Conservation (phyloP, 495 filamentous ascomycete species). For the Astrocystis sublimbata region DNA sequence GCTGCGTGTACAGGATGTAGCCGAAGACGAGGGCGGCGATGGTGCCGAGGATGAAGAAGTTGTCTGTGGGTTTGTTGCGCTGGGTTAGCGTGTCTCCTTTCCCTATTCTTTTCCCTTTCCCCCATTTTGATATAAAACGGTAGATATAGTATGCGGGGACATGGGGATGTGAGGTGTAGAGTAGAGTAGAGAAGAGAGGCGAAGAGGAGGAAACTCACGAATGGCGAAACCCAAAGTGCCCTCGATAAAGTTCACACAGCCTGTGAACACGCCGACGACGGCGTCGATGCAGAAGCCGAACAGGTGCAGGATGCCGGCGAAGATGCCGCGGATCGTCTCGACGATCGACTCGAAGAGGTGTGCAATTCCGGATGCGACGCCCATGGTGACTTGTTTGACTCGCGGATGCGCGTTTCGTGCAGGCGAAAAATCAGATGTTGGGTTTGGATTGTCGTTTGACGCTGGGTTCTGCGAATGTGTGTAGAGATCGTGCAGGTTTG, state of each 20-base stretch:
- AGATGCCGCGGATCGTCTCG: slow-evolving; percentile 32
- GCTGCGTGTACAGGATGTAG: slow-evolving; percentile 43
- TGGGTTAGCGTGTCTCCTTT: too few species aligned
- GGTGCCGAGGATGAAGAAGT: slow-evolving; percentile 54
- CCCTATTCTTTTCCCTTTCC: too few species aligned
- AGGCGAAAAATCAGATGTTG: background rate
- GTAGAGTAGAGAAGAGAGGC: background rate
- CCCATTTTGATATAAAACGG: background rate
- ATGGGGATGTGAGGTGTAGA: background rate
- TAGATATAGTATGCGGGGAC: background rate
- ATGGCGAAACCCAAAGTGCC: slow-evolving; percentile 44
- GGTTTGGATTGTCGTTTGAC: background rate
- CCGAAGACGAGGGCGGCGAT: slow-evolving; percentile 46
- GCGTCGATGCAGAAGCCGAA: slow-evolving; percentile 39
- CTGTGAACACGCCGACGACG: slow-evolving; percentile 35
- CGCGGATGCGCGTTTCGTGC: too few species aligned
- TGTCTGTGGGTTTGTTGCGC: slow-evolving; percentile 32
- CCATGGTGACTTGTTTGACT: too few species aligned
- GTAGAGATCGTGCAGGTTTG: too few species aligned
- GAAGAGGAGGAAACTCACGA: slow-evolving; percentile 32
- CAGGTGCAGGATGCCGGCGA: slow-evolving; percentile 27
- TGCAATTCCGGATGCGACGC: slow-evolving; percentile 39
- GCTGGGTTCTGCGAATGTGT: background rate
- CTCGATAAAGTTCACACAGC: slow-evolving; percentile 34
- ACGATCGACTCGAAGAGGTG: slow-evolving; percentile 38